A percentile compares a stretch with the other conserved stretches of the same genome.
Evolutionary conservation across 1,284 basidiomycete genomes (phyloP).

Genomic region (Fistulina hepatica): DNA sequence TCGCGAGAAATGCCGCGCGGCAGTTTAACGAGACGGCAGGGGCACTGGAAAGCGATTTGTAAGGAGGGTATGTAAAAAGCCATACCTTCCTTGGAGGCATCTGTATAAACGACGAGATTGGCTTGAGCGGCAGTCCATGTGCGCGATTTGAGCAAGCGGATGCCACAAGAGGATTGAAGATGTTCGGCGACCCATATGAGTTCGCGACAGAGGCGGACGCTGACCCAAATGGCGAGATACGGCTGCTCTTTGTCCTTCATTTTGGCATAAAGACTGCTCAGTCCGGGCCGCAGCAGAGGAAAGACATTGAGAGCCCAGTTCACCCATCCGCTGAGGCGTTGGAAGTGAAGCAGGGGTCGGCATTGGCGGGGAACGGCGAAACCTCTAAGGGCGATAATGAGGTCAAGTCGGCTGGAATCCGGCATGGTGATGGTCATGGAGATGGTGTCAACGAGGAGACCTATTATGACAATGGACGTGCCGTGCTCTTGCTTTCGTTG

Average conservation of each 20-base stretch:
- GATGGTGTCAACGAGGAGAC: constrained; percentile 22
- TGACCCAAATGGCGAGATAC: constrained; percentile 17
- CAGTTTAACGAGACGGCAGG: no score
- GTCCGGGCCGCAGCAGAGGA: constrained; percentile 20
- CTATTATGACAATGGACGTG: constrained; percentile 20
- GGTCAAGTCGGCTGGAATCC: constrained; percentile 1
- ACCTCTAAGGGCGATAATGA: no score
- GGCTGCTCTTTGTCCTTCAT: constrained; percentile 2
- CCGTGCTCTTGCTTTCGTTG: constrained; percentile 24
- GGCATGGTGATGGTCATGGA: constrained; percentile 19
- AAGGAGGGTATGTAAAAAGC: constrained; percentile 2
- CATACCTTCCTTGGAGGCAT: constrained; percentile 1
- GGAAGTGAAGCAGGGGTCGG: constrained; percentile 14
- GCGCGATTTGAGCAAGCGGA: constrained; percentile 20
- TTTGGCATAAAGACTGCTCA: constrained; percentile 13
- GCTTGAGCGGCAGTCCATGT: constrained; percentile 19
- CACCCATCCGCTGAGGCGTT: constrained; percentile 20
- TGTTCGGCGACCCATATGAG: constrained; percentile 25
- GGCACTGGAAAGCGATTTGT: constrained; percentile 21
- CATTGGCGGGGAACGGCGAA: no score
- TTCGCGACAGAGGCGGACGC: constrained; percentile 16
- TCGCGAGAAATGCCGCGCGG: no score
- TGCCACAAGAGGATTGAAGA: constrained; percentile 16
- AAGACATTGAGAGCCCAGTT: constrained; percentile 26
- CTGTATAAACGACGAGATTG: constrained; percentile 15